Conservation (phyloP, 2,329 filamentous ascomycete genomes). For the Cladosporium sp. region DNA sequence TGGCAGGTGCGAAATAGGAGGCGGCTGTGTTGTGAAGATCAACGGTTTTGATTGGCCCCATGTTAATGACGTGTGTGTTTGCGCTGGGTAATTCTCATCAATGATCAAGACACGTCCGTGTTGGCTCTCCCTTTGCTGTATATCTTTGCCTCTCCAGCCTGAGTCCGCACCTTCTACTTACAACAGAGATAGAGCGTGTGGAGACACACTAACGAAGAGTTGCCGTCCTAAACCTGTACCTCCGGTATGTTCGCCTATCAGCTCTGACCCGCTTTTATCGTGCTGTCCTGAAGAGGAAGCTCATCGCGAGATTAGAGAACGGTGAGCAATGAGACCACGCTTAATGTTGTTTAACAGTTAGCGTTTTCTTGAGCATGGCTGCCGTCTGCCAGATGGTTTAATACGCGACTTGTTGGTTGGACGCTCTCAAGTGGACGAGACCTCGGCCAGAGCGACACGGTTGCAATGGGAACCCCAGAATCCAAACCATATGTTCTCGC, state of each 20-base stretch:
- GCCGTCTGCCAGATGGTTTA: not conserved
- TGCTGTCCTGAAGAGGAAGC: not conserved
- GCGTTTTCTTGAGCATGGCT: not conserved
- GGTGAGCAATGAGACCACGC: not conserved
- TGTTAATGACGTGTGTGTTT: not conserved
- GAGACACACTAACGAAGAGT: not conserved
- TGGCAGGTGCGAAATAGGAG: constrained; percentile 12
- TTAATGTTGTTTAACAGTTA: not conserved
- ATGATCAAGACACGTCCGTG: not conserved
- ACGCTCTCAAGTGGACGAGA: no score
- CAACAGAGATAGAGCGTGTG: not conserved
- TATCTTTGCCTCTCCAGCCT: not conserved
- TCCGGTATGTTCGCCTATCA: not conserved
- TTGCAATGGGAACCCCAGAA: not conserved
- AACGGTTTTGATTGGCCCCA: constrained; percentile 1
- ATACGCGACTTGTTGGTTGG: not conserved
- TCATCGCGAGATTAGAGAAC: not conserved
- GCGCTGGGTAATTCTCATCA: not conserved
- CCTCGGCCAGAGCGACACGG: no score
- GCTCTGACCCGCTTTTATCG: not conserved
- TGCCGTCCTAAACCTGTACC: not conserved
- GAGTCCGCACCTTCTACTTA: not conserved
- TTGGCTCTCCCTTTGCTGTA: not conserved
- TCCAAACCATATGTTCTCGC: not conserved
- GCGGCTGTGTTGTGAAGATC: constrained; percentile 11